Base-by-base conservation (phyloP, 306 rosid species). In the Lathyrus aphaca region DNA sequence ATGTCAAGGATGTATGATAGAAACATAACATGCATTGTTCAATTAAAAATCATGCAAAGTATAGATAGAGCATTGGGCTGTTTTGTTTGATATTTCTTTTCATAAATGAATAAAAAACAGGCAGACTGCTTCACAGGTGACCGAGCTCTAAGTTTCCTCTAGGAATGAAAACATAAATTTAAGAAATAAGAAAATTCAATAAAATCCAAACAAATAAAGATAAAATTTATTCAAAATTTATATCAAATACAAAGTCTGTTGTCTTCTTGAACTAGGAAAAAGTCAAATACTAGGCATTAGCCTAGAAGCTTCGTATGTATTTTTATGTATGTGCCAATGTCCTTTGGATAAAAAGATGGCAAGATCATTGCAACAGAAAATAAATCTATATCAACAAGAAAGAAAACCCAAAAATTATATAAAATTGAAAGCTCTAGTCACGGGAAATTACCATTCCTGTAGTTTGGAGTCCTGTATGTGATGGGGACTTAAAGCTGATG, bases 391-490 rank as follows among this genome's bases (percentile, higher is more conserved):
- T 21, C 63, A 3, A 35, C 23, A 5, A 63, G 5, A 40, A 57
- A n/a, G 15, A 32, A 17, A 32, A 70, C 29, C 40, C 56, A 66
- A 21, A 63, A 21, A 49, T 16, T 39, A 35, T 49, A 58, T 15
- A 61, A 53, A 64, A 32, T 9, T 69, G 19, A 63, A 39, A 54
- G 42, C 60, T 44, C 51, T 58, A 60, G 46, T 32, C 76, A 27
- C 21, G 38, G 27, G 68, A 53, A 49, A 70, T 76, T 86, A 92
- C 98, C 98, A 89, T 81, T 68, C 83, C 88, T 76, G 98, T 87
- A 62, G 98, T 92, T 81, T 89, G 96, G 75, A 92, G 89, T 75
- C 98, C 96, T 37, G 98, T 92, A 79, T 92, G 96, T 48, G 98
- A 92, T 18, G 91, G 82, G 66, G 98, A 80, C 82, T 86, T 92